A percentile compares a stretch with the other conserved stretches of the same genome.
Conservation (phyloP, 352 stramenopile genomes). For the Lagenidium giganteum region DNA sequence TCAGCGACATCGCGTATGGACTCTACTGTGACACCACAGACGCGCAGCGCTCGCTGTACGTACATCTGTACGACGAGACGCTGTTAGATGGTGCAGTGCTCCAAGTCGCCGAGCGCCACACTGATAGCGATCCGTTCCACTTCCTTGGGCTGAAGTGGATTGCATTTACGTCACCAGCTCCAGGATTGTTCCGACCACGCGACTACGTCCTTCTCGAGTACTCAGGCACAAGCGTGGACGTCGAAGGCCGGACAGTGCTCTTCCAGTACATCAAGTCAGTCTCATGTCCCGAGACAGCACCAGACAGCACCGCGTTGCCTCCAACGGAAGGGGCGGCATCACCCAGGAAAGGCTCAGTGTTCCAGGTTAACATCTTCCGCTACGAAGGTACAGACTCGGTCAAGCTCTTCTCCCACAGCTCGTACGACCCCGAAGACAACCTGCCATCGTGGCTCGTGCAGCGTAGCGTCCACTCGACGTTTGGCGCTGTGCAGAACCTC, state of each 20-base stretch:
- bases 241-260: slow-evolving; percentile 7
- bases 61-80: slow-evolving; percentile 38
- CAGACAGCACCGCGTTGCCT: neutral
- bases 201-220: slow-evolving; percentile 11
- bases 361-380: slow-evolving; percentile 6
- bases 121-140: too few relatives aligned
- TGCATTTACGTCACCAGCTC: too few relatives aligned
- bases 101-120: slow-evolving; percentile 50
- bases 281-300: slow-evolving; percentile 4
- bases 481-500: slow-evolving; percentile 4
- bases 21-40: slow-evolving; percentile 56
- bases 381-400: slow-evolving; percentile 8
- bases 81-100: slow-evolving; percentile 61
- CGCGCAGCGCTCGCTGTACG: slow-evolving; percentile 37
- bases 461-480: slow-evolving; percentile 7
- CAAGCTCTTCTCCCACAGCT: neutral
- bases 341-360: neutral
- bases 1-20: too few relatives aligned
- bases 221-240: slow-evolving; percentile 5
- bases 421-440: slow-evolving; percentile 1
- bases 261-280: slow-evolving; percentile 11
- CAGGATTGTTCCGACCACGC: too few relatives aligned
- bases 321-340: too few relatives aligned
- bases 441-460: slow-evolving; percentile 9
- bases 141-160: too few relatives aligned